phyloP scores from a whole-genome alignment of 169 alveolate species.

The Neospora caninum region DNA sequence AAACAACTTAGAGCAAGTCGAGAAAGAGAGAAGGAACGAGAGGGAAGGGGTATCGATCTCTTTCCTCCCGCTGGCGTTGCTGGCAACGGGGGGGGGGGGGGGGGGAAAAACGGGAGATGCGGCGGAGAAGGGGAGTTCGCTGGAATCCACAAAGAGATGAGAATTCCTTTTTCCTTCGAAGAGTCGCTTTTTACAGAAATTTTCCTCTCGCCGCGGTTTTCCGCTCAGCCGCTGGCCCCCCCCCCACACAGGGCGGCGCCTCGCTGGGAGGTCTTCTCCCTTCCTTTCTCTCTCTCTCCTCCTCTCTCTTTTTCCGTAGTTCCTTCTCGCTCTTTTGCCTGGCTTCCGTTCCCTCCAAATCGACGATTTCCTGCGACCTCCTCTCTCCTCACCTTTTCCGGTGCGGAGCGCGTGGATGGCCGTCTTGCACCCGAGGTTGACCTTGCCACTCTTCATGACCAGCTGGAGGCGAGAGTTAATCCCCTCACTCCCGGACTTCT shows the following conservation, averaged over 20 bases:
- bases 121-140: no score
- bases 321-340: no score
- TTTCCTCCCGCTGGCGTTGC: no score
- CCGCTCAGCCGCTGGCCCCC: not conserved
- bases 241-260: not conserved
- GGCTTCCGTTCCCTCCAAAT: not conserved
- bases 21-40: no score
- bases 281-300: not conserved
- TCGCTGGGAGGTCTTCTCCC: not conserved
- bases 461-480: constrained; percentile 95
- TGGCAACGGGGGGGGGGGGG: no score
- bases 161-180: not conserved
- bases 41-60: no score
- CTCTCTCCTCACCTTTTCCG: constrained; percentile 87
- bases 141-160: not conserved
- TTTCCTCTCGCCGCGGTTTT: not conserved
- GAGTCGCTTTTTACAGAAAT: not conserved
- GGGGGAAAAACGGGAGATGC: no score
- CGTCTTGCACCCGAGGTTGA: constrained; percentile 94
- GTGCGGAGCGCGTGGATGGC: constrained; percentile 95
- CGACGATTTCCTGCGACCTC: not conserved
- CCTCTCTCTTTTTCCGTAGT: no score
- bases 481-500: constrained; percentile 87
- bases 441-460: constrained; percentile 98
- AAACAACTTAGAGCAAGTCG: no score